Evolutionary conservation across 148 eudicot genomes (phyloP), one percentile per base, ranked within the genome.

Genomic region (Rhododendron williamsianum): DNA sequence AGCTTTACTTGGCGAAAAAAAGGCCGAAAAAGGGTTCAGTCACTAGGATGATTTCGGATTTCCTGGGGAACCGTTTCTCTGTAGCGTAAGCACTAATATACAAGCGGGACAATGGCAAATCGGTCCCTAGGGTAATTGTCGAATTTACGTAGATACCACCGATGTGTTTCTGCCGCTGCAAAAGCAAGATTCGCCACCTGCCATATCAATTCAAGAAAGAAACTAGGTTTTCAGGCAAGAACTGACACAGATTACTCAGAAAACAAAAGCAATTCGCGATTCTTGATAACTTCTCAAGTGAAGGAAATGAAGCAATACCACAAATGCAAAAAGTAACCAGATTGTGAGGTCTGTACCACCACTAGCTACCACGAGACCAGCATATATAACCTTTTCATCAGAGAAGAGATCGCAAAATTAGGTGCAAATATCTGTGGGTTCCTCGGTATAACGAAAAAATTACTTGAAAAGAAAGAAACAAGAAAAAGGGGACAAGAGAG

Each of bases 121-220:
- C 99, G 91, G 23, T 91, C 76, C 51, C 85, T 86, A 4, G 99
- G 98, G 82, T 97, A 97, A 81, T 93, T 83, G 51, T 95, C 98
- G 21, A 97, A 97, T 86, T 97, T 97, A 27, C 56, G 90, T 33
- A 82, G 90, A 85, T 97, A 97, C 99, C 99, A 97, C 87, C 92
- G 89, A 21, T 95, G 99, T 51, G 99, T 94, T 85, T 95, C 99
- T 69, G 89, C 91, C 35, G 99, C 98, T 58, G 98, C 94, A 83
- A 97, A 81, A 23, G 67, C 86, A 87, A 95, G 99, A 91, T 97
- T 97, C 58, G 92, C 90, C 82, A 95, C 98, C 99, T 97, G 92
- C 86, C 82, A 85, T 67, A 63, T 60, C 43, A 63, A 80, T 23
- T 18, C 9, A 72, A 54, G 33, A 36, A 81, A 72, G 1, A 18